Evolutionary conservation across 345 rosid species (phyloP).

Genomic region (Theobroma cacao): DNA sequence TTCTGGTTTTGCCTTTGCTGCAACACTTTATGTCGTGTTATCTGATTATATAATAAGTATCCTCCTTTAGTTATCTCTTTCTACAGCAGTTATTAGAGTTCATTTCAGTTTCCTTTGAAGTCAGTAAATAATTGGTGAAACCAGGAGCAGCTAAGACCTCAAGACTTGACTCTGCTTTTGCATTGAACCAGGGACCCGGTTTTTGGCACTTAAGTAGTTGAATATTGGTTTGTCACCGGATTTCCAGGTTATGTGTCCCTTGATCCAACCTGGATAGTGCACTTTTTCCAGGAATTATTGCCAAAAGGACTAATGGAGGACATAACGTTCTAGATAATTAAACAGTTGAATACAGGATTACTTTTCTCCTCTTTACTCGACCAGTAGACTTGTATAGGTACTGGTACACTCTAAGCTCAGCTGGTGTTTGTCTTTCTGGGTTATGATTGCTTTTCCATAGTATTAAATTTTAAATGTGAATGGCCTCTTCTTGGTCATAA

Average conservation of each 20-base stretch:
- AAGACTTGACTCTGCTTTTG: slow-evolving; percentile 18
- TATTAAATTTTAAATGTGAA: not conserved
- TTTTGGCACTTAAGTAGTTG: slow-evolving; percentile 18
- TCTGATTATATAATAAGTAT: slow-evolving; percentile 6
- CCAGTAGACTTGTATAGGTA: not conserved
- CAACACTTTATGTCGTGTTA: slow-evolving; percentile 14
- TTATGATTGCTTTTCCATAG: not conserved
- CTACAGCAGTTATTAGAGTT: slow-evolving; percentile 23
- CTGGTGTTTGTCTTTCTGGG: not conserved
- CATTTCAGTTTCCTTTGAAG: slow-evolving; percentile 26
- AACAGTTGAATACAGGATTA: not conserved
- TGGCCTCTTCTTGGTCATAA: not conserved
- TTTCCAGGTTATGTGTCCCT: slow-evolving; percentile 40
- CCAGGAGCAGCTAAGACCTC: slow-evolving; percentile 1
- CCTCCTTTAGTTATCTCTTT: slow-evolving; percentile 20
- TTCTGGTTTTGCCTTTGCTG: slow-evolving; percentile 3
- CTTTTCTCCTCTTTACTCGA: not conserved
- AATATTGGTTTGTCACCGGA: slow-evolving; percentile 28
- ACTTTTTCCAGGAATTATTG: slow-evolving; percentile 39
- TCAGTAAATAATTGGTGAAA: slow-evolving; percentile 28
- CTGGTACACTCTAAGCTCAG: not conserved
- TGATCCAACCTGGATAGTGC: slow-evolving; percentile 14
- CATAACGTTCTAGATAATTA: not conserved
- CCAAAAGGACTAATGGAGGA: slow-evolving; percentile 34
- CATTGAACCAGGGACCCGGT: slow-evolving; percentile 34